Base-by-base conservation (phyloP, 257 asterid genomes). In the Capsicum pubescens region DNA sequence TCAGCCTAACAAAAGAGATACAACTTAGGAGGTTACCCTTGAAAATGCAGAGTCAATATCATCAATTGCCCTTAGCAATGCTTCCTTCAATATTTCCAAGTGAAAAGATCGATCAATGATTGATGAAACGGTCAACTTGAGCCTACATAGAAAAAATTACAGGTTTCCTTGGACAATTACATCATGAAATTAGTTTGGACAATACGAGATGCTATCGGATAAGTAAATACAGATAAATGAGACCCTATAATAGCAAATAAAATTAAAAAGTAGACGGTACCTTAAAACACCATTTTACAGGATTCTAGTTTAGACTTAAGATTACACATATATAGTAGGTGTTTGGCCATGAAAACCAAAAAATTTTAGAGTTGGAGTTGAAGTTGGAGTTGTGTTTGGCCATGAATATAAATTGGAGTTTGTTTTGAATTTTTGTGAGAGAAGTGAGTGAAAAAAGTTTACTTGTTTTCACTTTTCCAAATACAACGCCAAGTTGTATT, bases 21-120 rank as follows among this genome's bases (percentile, higher is more conserved):
- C 0, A 69, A 55, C 76, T 56, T 80, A 52, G 83, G 84, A 86
- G 74, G 88, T 74, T 79, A 91, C 99, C 97, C 88, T 87, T 57
- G 95, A 89, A 87, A 96, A 92, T 72, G 91, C 84, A 52, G 91
- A 88, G 88, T 96, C 99, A 85, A 94, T 89, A 84, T 96, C 98
- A 83, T 89, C 93, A 77, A 94, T 93, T 86, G 98, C 93, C 85
- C 93, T 92, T 83, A 96, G 86, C 85, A 96, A 88, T 91, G 99
- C 98, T 93, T 94, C 98, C 91, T 89, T 93, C 89, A 96, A 88
- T 88, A 96, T 82, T 84, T 94, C 93, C 90, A 94, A 90, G 84
- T 94, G 97, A 88, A 91, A 88, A 26, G 92, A 90, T 84, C 89
- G 98, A 79, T 93, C 98, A 82, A 86, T 85, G 87, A 93, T 89